These are phyloP conservation scores for Aegilops tauschii DNA, from an alignment of 176 grass and related monocot genomes.

Conservation along the genomic window DNA sequence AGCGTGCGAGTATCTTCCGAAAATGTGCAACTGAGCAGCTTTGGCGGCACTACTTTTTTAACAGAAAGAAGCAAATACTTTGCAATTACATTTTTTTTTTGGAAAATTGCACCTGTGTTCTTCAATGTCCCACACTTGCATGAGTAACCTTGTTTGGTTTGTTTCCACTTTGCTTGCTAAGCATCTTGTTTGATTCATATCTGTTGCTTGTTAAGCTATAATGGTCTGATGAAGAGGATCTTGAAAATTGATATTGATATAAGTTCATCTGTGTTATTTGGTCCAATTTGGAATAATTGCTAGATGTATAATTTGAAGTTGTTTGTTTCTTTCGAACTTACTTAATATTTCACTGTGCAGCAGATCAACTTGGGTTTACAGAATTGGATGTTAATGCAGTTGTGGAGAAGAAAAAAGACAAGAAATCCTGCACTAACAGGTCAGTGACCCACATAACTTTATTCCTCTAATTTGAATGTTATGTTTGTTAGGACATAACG, in stretches of 20 bases:
- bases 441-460: conserved; percentile 9
- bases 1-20: neutral
- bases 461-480: conserved; percentile 1
- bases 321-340: neutral
- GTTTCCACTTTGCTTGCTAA: neutral
- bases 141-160: neutral
- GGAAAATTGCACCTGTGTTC: neutral
- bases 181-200: conserved; percentile 7
- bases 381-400: neutral
- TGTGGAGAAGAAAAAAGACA: neutral
- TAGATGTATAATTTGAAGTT: neutral
- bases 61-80: conserved; percentile 3
- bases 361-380: neutral
- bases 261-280: neutral
- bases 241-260: neutral
- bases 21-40: neutral
- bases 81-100: neutral
- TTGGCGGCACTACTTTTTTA: neutral
- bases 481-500: neutral
- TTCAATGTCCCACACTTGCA: neutral
- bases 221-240: neutral
- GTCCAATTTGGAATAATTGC: neutral
- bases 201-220: neutral
- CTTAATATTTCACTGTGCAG: neutral
- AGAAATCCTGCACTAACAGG: neutral